phyloP scores from a whole-genome alignment of 305 asterid genomes.

The Fraxinus albicans region DNA sequence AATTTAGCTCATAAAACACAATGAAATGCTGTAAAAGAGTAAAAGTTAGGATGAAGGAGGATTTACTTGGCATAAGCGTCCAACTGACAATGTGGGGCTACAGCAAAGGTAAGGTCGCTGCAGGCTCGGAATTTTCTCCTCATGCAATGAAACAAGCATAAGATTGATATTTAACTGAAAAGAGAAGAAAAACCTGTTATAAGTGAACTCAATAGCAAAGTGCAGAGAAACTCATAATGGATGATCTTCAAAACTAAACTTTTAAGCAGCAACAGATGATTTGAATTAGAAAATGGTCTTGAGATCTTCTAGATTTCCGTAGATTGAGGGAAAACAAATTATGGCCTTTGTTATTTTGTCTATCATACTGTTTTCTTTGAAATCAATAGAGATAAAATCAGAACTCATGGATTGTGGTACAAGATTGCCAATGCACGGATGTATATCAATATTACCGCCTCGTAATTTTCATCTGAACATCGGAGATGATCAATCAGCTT shows the following conservation, averaged over 20 bases:
- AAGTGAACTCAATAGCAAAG: not conserved
- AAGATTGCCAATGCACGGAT: not conserved
- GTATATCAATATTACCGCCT: not conserved
- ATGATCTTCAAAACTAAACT: conserved; percentile 16
- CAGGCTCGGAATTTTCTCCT: conserved; percentile 76
- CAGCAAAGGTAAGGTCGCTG: conserved; percentile 84
- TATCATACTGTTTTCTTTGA: not conserved
- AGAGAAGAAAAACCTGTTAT: not conserved
- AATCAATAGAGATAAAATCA: not conserved
- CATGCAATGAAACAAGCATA: conserved; percentile 64
- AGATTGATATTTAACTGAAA: conserved; percentile 62
- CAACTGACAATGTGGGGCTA: conserved; percentile 56
- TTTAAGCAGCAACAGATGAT: conserved; percentile 21
- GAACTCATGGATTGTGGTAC: not conserved
- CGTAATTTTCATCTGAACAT: conserved; percentile 34
- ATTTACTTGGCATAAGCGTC: conserved; percentile 60
- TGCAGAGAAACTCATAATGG: conserved; percentile 13
- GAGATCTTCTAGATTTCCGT: not conserved
- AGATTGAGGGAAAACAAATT: not conserved
- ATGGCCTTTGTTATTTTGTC: not conserved
- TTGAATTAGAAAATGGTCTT: conserved; percentile 8
- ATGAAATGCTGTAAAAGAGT: conserved; percentile 17
- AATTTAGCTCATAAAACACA: conserved; percentile 3
- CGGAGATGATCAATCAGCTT: conserved; percentile 71
- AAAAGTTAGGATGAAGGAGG: conserved; percentile 21